A percentile compares a stretch with the other conserved stretches of the same genome.
These are phyloP conservation scores for Trichophyton simii DNA, from an alignment of 2,329 filamentous ascomycete genomes.

Conservation along the genomic window DNA sequence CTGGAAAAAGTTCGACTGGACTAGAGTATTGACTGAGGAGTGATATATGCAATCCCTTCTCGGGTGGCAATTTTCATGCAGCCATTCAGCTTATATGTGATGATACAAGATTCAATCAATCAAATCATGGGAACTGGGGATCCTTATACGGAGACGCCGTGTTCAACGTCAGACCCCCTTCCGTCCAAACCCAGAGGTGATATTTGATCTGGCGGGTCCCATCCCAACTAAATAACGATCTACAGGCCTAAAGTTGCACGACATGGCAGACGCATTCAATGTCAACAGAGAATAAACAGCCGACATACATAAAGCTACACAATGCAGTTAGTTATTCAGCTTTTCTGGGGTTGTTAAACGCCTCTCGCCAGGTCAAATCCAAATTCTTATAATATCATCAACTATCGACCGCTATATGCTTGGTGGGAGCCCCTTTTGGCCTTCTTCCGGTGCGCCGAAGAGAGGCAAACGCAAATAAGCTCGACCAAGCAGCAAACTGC, in stretches of 20 bases:
- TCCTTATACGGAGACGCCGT: not conserved
- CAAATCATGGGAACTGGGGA: not conserved
- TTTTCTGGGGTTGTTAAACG: not conserved
- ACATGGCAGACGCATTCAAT: not conserved
- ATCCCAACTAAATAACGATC: not conserved
- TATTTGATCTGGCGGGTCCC: not conserved
- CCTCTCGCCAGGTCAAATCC: not conserved
- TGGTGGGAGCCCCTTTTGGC: not conserved
- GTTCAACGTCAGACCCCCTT: not conserved
- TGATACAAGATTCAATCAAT: not conserved
- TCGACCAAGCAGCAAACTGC: not conserved
- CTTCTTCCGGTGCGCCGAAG: not conserved
- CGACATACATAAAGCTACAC: not conserved
- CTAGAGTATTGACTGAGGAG: constrained; percentile 46
- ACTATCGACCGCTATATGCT: not conserved
- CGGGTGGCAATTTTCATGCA: not conserved
- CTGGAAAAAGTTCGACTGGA: constrained; percentile 94
- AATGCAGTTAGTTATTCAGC: not conserved
- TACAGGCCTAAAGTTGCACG: not conserved
- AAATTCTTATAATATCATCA: not conserved
- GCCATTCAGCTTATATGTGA: not conserved
- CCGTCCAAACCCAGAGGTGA: not conserved
- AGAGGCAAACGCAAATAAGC: not conserved
- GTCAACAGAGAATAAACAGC: not conserved
- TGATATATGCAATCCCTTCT: constrained; percentile 7